phyloP scores from a whole-genome alignment of 768 basidiomycete species.

The Piloderma croceum region DNA sequence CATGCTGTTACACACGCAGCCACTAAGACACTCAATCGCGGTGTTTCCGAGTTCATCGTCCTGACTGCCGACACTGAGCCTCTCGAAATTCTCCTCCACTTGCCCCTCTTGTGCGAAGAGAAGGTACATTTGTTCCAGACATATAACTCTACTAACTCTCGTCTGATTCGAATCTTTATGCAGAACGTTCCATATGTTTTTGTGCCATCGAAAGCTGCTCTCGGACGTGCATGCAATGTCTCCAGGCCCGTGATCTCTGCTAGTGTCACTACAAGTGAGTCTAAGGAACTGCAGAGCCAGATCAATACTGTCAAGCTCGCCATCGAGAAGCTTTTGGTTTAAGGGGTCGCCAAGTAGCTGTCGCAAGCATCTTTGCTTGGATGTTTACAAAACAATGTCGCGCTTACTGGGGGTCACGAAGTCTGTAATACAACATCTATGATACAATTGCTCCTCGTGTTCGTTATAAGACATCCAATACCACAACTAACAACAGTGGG shows the following conservation, averaged over 20 bases:
- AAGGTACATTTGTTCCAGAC: conserved; percentile 60
- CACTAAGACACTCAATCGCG: conserved; percentile 97
- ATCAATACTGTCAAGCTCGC: conserved; percentile 80
- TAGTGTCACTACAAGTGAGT: conserved; percentile 94
- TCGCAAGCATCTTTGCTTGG: too few relatives aligned
- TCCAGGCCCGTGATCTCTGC: conserved; percentile 92
- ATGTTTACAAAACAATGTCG: neutral
- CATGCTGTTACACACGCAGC: conserved; percentile 39
- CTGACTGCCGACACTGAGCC: conserved; percentile 97
- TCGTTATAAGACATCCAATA: too few relatives aligned
- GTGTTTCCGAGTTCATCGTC: conserved; percentile 96
- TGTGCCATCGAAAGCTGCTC: conserved; percentile 89
- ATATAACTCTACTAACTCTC: neutral
- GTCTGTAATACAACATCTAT: conserved; percentile 8
- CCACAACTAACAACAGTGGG: too few relatives aligned
- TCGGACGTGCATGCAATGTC: conserved; percentile 95
- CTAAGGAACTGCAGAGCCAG: conserved; percentile 83
- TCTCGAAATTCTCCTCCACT: conserved; percentile 93
- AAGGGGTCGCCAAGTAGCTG: too few relatives aligned
- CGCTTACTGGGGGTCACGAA: conserved; percentile 5
- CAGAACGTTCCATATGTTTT: conserved; percentile 97
- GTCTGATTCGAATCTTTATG: neutral
- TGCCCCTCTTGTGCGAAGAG: conserved; percentile 96
- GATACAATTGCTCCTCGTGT: conserved; percentile 7
- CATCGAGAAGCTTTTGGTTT: conserved; percentile 64